Conservation (phyloP, 192 early-diverging fungal species). For the Coemansia sp. region DNA sequence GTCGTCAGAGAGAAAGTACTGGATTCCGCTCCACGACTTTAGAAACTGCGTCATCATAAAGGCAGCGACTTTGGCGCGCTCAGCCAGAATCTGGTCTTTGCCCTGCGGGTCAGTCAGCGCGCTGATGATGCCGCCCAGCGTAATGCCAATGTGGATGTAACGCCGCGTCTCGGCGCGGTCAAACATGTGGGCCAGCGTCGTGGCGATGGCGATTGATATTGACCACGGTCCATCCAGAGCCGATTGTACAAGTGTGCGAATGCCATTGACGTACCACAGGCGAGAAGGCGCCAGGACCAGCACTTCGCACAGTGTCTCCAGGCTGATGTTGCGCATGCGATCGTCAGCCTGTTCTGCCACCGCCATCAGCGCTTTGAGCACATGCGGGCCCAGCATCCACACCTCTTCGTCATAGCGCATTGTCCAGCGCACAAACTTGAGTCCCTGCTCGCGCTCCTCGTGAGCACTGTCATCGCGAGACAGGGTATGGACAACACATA, state of each 20-base stretch:
- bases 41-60: conserved; percentile 54
- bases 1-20: conserved; percentile 53
- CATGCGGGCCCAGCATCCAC: conserved; percentile 41
- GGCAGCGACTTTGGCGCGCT: conserved; percentile 48
- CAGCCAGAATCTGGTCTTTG: conserved; percentile 38
- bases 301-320: conserved; percentile 54
- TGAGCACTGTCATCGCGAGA: conserved; percentile 38
- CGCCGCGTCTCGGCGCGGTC: conserved; percentile 39
- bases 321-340: conserved; percentile 47
- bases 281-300: conserved; percentile 37
- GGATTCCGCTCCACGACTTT: conserved; percentile 57
- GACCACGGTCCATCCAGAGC: conserved; percentile 56
- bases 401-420: conserved; percentile 30
- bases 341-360: conserved; percentile 55
- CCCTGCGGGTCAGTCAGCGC: conserved; percentile 46
- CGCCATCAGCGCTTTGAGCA: conserved; percentile 48
- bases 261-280: conserved; percentile 41
- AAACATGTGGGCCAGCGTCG: conserved; percentile 40
- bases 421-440: conserved; percentile 52
- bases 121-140: conserved; percentile 44
- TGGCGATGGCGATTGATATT: conserved; percentile 38
- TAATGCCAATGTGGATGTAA: conserved; percentile 32
- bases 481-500: conserved; percentile 45
- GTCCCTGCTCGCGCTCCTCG: conserved; percentile 54
- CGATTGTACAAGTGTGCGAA: conserved; percentile 46